Conservation (phyloP, 345 rosid genomes). For the Hibiscus tridactylites region DNA sequence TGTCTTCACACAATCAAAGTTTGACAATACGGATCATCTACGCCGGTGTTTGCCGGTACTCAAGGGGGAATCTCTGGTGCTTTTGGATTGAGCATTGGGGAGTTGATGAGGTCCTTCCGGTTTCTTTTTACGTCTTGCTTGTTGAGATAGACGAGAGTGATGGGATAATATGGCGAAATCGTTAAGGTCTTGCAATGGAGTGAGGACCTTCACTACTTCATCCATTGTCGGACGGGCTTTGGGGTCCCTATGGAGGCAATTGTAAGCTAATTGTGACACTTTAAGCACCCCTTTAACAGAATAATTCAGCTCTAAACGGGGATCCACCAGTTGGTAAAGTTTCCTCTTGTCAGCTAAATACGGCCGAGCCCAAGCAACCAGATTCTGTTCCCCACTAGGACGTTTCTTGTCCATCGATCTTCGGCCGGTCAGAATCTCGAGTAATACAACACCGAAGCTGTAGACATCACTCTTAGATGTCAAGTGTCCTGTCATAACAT, state of each 20-base stretch:
- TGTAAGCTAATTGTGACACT: slow-evolving; percentile 56
- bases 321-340: slow-evolving; percentile 66
- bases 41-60: slow-evolving; percentile 44
- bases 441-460: slow-evolving; percentile 90
- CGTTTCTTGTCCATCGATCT: slow-evolving; percentile 97
- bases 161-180: slow-evolving; percentile 59
- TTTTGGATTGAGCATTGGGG: slow-evolving; percentile 28
- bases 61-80: slow-evolving; percentile 42
- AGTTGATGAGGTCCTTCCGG: slow-evolving; percentile 34
- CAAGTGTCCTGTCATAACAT: slow-evolving; percentile 84
- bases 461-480: slow-evolving; percentile 95
- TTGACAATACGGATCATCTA: slow-evolving; percentile 24
- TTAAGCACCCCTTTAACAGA: slow-evolving; percentile 75
- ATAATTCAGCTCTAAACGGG: slow-evolving; percentile 79
- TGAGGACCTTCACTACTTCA: slow-evolving; percentile 55
- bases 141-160: slow-evolving; percentile 54
- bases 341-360: slow-evolving; percentile 79
- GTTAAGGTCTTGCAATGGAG: slow-evolving; percentile 53
- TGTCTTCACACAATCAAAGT: slow-evolving; percentile 18
- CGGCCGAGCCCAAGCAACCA: slow-evolving; percentile 87
- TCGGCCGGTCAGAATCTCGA: slow-evolving; percentile 86
- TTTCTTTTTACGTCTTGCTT: slow-evolving; percentile 60
- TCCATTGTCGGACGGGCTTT: slow-evolving; percentile 72
- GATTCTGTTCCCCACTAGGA: slow-evolving; percentile 79
- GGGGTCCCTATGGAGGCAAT: slow-evolving; percentile 62